Evolutionary conservation across 2,329 filamentous ascomycete genomes (phyloP), one percentile per base, ranked within the genome.

Genomic region (Aspergillus udagawae): DNA sequence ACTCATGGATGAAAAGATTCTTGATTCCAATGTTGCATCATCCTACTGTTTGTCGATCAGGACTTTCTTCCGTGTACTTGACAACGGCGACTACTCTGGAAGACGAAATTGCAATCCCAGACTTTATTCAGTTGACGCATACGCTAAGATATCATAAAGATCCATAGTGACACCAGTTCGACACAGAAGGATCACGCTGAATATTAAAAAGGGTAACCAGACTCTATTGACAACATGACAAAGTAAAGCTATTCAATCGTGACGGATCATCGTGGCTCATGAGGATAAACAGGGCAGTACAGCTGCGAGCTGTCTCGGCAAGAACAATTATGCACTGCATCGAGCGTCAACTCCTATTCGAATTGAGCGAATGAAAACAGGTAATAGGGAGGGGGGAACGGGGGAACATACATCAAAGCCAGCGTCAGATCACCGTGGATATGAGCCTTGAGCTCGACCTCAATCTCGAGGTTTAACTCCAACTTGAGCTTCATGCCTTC

Each of bases 401-500:
- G 45, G 49, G 48, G 28, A 27, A 76, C 75, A 71, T 73, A 78
- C 75, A 78, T 69, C 45, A 78, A 65, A 54, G 72, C 83, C 54
- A 86, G 68, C n/a, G 84, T 86, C 58, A 86, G 73, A 65, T 86
- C 83, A 73, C 83, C 83, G 61, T 85, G 83, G 63, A 86, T 86
- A 72, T 83, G 85, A n/a, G 83, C 83, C 76, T 86, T 86, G 49
- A 86, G 72, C 66, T 86, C 82, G 54, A 86, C 79, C 67, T 86
- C 83, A 67, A 86, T 83, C 68, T 86, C 83, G 59, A 86, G 73
- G 65, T 86, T 86, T 62, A 86, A 72, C 63, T 86, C 83, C 60
- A 86, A 65, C 63, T 82, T 75, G 71, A 86, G 65, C 63, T 82
- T 80, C 62, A 86, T 74, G 65, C 83, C 72, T 38, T 76, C 73